Evolutionary conservation across 2,329 filamentous ascomycete species (phyloP), one percentile per base, ranked within the genome.

Genomic region (Aspergillus oerlinghausenensis): DNA sequence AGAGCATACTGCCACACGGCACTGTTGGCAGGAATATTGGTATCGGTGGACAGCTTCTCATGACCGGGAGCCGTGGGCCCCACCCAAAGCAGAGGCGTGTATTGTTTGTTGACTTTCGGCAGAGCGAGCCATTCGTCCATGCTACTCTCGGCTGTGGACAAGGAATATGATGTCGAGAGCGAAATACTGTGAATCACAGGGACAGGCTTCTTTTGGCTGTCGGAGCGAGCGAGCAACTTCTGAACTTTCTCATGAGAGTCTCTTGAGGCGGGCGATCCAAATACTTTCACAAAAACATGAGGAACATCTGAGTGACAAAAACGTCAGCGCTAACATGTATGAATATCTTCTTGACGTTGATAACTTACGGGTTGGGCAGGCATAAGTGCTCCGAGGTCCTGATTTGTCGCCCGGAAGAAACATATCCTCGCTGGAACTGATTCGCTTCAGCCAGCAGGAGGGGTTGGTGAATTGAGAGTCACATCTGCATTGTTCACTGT

Each of bases 71-170:
- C 72, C 25, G 68, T 70, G 23, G 75, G 76, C 4, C 75, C 72
- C 17, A 79, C 56, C 69, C 76, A 76, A 19, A 79, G 70, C 60
- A 78, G 75, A 3, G 76, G 75, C 3, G 72, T 72, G 38, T 73
- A 74, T 11, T 71, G 68, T 55, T 69, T 65, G 10, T 70, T 73
- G 26, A 63, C 60, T 52, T 70, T 64, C 8, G 74, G 71, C 3
- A 76, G 59, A 9, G 58, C 56, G 21, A 72, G 63, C 73, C 75
- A 77, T 65, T 78, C 74, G 25, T 76, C 69, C 56, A 78, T 70
- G 14, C 71, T 72, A 25, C 59, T 56, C 8, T 65, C 65, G 6
- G 72, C 69, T 7, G 62, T 60, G n/a, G 62, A 38, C 38, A 65
- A 60, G 21, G 70, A 67, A 40, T 74, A 65, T 11, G 65, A 65